Percentiles rank a stretch among this genome's conserved stretches.
Evolutionary conservation across 805 yeast species (phyloP).

Genomic region (Tetrapisispora pingtungensis): DNA sequence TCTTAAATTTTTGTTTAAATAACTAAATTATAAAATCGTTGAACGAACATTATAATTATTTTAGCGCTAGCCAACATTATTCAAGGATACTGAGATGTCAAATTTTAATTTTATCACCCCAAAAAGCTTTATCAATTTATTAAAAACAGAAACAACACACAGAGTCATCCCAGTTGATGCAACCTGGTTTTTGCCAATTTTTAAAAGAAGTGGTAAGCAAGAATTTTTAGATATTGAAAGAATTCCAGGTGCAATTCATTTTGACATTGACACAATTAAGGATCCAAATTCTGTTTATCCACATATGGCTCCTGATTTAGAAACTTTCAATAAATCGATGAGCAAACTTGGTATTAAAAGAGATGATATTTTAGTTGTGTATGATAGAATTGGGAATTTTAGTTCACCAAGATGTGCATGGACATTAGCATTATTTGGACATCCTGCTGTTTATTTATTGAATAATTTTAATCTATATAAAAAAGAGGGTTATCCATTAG

Average conservation of each 20-base stretch:
- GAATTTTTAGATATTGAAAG: slow-evolving; percentile 50
- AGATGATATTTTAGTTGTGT: slow-evolving; percentile 60
- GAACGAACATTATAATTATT: too few species aligned
- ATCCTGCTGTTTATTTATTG: slow-evolving; percentile 53
- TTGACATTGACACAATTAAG: slow-evolving; percentile 66
- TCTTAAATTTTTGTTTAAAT: too few species aligned
- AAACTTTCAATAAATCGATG: slow-evolving; percentile 44
- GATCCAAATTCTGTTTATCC: slow-evolving; percentile 60
- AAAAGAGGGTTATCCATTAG: slow-evolving; percentile 37
- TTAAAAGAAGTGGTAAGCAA: slow-evolving; percentile 45
- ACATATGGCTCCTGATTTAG: slow-evolving; percentile 74
- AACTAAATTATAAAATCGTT: too few species aligned
- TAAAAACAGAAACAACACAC: slow-evolving; percentile 15
- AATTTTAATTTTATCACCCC: slow-evolving; percentile 24
- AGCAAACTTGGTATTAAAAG: slow-evolving; percentile 45
- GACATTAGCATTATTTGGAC: slow-evolving; percentile 78
- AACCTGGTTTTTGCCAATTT: slow-evolving; percentile 87
- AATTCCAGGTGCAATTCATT: slow-evolving; percentile 55
- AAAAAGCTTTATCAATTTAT: slow-evolving; percentile 14
- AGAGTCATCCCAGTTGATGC: slow-evolving; percentile 63
- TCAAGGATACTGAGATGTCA: slow-evolving; percentile 9
- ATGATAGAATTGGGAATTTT: slow-evolving; percentile 78
- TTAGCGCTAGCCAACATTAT: too few species aligned
- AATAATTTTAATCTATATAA: slow-evolving; percentile 57
- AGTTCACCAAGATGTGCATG: slow-evolving; percentile 88